These are phyloP conservation scores for Solanum aculeatissimum DNA, from an alignment of 305 asterid genomes.

Conservation along the genomic window DNA sequence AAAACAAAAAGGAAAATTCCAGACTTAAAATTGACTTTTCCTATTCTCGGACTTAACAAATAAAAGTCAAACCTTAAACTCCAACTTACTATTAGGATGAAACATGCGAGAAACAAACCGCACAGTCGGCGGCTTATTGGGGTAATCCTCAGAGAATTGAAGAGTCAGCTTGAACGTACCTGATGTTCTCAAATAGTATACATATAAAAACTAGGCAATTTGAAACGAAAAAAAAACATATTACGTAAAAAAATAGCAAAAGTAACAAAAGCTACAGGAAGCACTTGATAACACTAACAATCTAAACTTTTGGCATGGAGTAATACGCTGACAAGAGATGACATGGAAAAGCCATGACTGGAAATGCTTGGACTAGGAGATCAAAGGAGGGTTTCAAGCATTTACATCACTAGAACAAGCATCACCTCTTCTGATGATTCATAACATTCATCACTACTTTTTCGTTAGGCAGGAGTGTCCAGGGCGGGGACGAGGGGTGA, in stretches of 20 bases:
- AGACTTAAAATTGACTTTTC: background rate
- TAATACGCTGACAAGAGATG: background rate
- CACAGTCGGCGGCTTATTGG: constrained; percentile 59
- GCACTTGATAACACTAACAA: background rate
- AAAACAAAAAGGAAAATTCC: background rate
- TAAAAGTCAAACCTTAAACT: background rate
- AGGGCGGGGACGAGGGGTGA: background rate
- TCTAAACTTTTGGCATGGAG: background rate
- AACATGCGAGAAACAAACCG: constrained; percentile 59
- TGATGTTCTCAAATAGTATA: constrained; percentile 22
- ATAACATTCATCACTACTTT: background rate
- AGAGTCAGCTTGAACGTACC: constrained; percentile 58
- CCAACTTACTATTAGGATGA: constrained; percentile 51
- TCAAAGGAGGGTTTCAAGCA: background rate
- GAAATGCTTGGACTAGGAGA: background rate
- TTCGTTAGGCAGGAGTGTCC: background rate
- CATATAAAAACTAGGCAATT: background rate
- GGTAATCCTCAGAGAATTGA: constrained; percentile 49
- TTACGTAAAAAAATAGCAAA: background rate
- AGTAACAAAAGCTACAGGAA: background rate
- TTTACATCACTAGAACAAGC: background rate
- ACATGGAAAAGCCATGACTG: background rate
- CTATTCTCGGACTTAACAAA: background rate
- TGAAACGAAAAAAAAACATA: background rate
- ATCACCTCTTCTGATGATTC: background rate